phyloP scores from a whole-genome alignment of 2,329 filamentous ascomycete species.

The Aspergillus sp. region DNA sequence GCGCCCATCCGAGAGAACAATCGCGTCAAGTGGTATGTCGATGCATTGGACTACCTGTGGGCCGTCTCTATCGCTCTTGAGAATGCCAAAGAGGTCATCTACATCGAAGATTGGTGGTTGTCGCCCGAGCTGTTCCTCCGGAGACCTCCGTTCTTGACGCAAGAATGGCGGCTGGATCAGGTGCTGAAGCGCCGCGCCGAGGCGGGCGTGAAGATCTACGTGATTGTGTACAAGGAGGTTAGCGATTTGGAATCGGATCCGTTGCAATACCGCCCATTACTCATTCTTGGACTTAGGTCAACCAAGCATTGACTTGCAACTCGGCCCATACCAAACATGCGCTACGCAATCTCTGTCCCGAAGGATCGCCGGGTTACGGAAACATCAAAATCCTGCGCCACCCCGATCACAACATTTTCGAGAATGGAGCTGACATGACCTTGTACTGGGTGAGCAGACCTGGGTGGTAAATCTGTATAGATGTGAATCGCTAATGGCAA shows the following conservation, averaged over 20 bases:
- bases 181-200: conserved; percentile 86
- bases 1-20: conserved; percentile 85
- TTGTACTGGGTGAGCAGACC: conserved; percentile 70
- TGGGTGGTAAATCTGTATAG: neutral
- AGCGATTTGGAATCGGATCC: neutral
- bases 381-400: conserved; percentile 90
- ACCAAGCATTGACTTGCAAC: conserved; percentile 83
- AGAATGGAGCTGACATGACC: conserved; percentile 93
- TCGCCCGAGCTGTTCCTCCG: conserved; percentile 84
- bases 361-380: conserved; percentile 76
- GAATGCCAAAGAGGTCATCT: conserved; percentile 85
- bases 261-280: neutral
- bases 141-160: conserved; percentile 75
- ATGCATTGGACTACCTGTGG: conserved; percentile 94
- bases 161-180: conserved; percentile 84
- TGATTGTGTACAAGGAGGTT: conserved; percentile 87
- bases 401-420: conserved; percentile 91
- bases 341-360: conserved; percentile 73
- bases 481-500: conserved; percentile 8
- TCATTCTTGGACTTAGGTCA: conserved; percentile 44
- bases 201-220: conserved; percentile 88
- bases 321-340: conserved; percentile 90
- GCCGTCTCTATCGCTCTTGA: conserved; percentile 90
- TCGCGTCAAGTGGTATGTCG: conserved; percentile 94
- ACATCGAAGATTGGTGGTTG: conserved; percentile 97